Base-by-base conservation (phyloP, 2,329 filamentous ascomycete species). In the Ascochyta rabiei region DNA sequence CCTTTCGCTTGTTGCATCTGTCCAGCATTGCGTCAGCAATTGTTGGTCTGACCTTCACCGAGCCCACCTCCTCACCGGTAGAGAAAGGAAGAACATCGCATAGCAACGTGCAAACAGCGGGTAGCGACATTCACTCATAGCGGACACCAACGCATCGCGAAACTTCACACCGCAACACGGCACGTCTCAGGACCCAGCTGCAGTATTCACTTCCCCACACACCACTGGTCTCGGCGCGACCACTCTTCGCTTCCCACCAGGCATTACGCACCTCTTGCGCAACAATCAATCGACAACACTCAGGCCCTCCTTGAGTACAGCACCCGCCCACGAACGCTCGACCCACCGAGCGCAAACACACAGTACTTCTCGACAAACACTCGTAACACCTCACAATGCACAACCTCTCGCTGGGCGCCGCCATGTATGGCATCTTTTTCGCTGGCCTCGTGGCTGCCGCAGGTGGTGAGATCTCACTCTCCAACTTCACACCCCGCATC, bases 401-500 rank as follows among this genome's bases (percentile, higher is more conserved):
- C 43, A 37, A 41, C 45, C 30, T 57, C 34, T 59, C 61, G 42
- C 43, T 62, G 33, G 58, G 60, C 30, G 30, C 53, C 52, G 52
- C 64, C 39, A 57, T 69, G 39, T 39, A 67, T 42, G 57, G 49
- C 42, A 61, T 75, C 28, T 50, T 67, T 48, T 54, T 65, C 33
- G 57, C 60, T 38, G 59, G 51, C 41, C 50, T 67, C 23, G 58
- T 63, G 12, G 47, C 63, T 23, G 62, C 67, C 37, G 57, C 64
- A 16, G 51, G 66, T 40, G 50, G 66, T 39, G 67, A 77, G n/a
- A 76, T 80, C 35, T 74, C 75, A 19, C 77, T 81, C 33, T 66
- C 74, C 24, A 76, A 78, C 64, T 81, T 81, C 63, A 73, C 71
- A 1, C 78, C 78, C 18, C 71, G 73, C 33, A 70, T 77, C 59